phyloP scores from a whole-genome alignment of 495 filamentous ascomycete genomes.

The Neurospora sp. region DNA sequence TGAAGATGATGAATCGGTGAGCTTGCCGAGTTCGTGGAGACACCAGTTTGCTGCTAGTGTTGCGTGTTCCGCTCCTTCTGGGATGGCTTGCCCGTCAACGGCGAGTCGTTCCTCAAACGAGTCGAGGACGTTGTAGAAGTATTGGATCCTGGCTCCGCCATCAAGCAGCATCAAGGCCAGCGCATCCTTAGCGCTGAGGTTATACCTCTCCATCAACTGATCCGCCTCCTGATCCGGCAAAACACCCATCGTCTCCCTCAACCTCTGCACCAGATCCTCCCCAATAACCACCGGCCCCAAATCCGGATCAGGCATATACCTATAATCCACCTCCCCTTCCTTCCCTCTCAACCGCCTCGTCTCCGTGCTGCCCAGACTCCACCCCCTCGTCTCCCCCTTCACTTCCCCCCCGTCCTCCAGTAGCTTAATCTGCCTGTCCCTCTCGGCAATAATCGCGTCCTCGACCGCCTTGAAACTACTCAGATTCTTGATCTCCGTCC shows the following conservation, averaged over 20 bases:
- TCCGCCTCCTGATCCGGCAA: constrained; percentile 60
- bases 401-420: constrained; percentile 70
- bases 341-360: constrained; percentile 79
- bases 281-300: constrained; percentile 70
- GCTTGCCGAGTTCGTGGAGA: constrained; percentile 78
- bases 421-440: constrained; percentile 73
- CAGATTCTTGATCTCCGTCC: constrained; percentile 97
- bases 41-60: constrained; percentile 57
- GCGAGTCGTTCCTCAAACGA: constrained; percentile 33
- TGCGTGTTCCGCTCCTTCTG: constrained; percentile 5
- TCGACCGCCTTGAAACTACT: constrained; percentile 91
- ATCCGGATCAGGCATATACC: constrained; percentile 98
- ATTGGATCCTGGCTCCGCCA: constrained; percentile 69
- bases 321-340: constrained; percentile 93
- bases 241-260: constrained; percentile 50
- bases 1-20: constrained; percentile 27
- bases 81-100: constrained; percentile 14
- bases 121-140: constrained; percentile 67
- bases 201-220: constrained; percentile 46
- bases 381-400: constrained; percentile 85
- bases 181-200: constrained; percentile 75
- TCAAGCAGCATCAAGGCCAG: constrained; percentile 70
- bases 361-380: constrained; percentile 69
- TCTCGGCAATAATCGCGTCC: constrained; percentile 84
- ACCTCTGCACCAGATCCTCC: constrained; percentile 44